Percentiles rank a stretch among this genome's conserved stretches.
Conservation (phyloP, 768 basidiomycete species). For the Lentinula aciculospora region DNA sequence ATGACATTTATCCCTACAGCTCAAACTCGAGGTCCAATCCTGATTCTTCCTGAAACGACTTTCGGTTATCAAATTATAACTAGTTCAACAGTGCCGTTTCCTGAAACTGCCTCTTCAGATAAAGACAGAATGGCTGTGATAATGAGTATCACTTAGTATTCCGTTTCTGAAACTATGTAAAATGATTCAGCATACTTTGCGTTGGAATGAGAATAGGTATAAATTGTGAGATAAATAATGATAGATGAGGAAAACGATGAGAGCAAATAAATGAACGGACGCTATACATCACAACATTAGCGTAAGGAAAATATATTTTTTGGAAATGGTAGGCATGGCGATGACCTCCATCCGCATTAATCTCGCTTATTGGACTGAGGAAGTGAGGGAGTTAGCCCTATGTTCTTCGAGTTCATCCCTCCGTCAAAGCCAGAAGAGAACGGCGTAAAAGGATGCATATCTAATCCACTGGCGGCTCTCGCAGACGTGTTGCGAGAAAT, state of each 20-base stretch:
- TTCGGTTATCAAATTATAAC: no score
- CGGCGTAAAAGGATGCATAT: constrained; percentile 43
- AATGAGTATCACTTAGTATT: no score
- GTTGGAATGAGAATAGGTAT: constrained; percentile 2
- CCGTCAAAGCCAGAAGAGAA: constrained; percentile 34
- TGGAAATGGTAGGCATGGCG: no score
- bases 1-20: no score
- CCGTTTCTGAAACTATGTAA: no score
- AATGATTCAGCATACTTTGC: not conserved
- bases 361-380: not conserved
- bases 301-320: not conserved
- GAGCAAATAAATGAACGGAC: not conserved
- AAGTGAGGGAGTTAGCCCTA: not conserved
- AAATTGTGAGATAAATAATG: not conserved
- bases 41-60: no score
- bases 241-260: not conserved
- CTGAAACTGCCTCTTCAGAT: no score
- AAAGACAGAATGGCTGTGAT: no score
- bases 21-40: no score
- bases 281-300: not conserved
- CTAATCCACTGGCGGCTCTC: constrained; percentile 17
- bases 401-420: constrained; percentile 9
- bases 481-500: constrained; percentile 11
- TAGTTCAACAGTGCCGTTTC: no score
- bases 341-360: not conserved